Conservation (phyloP, 2,329 filamentous ascomycete species). For the Bisporella sp. region DNA sequence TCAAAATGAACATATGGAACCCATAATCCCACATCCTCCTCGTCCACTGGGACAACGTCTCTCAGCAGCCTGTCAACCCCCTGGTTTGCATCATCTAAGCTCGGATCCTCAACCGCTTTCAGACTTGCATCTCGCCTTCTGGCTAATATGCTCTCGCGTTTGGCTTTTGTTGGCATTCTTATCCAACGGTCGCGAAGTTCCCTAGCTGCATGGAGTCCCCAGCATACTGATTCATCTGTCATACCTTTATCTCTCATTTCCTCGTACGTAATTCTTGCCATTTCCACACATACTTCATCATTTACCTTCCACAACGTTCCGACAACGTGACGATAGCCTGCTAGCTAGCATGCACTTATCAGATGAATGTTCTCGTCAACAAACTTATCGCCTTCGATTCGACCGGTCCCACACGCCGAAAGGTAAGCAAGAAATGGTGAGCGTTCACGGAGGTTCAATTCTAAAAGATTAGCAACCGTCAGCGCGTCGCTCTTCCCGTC, state of each 20-base stretch:
- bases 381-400: not conserved
- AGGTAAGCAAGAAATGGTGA: no score
- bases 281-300: no score
- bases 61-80: not conserved
- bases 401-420: not conserved
- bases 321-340: no score
- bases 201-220: not conserved
- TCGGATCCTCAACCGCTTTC: not conserved
- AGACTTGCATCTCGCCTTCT: not conserved
- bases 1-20: slow-evolving; percentile 4
- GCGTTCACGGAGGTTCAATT: not conserved
- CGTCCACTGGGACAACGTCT: not conserved
- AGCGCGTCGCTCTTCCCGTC: not conserved
- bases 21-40: not conserved
- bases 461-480: not conserved
- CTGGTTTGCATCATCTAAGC: no score
- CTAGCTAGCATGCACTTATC: no score
- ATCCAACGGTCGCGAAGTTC: not conserved
- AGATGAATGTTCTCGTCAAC: no score
- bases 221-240: slow-evolving; percentile 1
- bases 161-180: not conserved
- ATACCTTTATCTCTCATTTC: not conserved
- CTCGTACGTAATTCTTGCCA: no score
- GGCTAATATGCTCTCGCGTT: not conserved
- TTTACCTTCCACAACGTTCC: no score